Percentiles rank a stretch among this genome's conserved stretches.
Conservation (phyloP, 2,329 filamentous ascomycete genomes). For the Colletotrichum euphorbiae region DNA sequence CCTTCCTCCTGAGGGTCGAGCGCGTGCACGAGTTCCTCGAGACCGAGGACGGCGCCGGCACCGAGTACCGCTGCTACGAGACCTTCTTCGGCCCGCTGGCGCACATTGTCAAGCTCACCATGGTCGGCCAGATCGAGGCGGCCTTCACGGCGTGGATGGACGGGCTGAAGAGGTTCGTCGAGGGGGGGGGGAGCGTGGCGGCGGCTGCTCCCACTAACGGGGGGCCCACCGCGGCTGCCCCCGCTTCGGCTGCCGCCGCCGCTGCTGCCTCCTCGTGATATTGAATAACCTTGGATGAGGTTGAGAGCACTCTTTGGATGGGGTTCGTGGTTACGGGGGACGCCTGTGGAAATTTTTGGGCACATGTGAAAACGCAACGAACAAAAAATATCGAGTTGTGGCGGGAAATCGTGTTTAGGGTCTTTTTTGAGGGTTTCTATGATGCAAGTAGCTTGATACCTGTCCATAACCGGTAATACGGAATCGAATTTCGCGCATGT, state of each 20-base stretch:
- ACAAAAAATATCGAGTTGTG: background rate
- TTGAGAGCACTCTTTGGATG: background rate
- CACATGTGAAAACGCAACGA: slow-evolving; percentile 4
- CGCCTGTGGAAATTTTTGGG: background rate
- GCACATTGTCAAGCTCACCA: slow-evolving; percentile 48
- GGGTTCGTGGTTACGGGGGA: background rate
- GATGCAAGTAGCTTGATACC: slow-evolving; percentile 37
- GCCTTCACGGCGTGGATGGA: slow-evolving; percentile 54
- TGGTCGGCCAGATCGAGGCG: slow-evolving; percentile 48
- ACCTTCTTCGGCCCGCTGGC: slow-evolving; percentile 57
- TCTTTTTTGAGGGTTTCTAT: slow-evolving; percentile 10
- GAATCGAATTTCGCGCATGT: slow-evolving; percentile 1
- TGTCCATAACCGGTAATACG: slow-evolving; percentile 33
- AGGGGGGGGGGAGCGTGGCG: slow-evolving; percentile 33
- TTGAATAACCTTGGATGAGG: background rate
- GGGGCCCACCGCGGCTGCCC: background rate
- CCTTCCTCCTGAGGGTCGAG: slow-evolving; percentile 52
- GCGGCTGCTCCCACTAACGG: background rate
- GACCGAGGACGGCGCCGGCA: slow-evolving; percentile 44
- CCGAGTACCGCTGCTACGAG: slow-evolving; percentile 57
- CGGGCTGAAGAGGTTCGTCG: slow-evolving; percentile 51
- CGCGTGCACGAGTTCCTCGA: slow-evolving; percentile 57
- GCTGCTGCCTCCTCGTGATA: slow-evolving; percentile 29
- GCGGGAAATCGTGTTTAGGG: background rate
- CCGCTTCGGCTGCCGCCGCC: slow-evolving; percentile 17